Conservation (phyloP, 1,284 basidiomycete species). For the Tremellales sp. region DNA sequence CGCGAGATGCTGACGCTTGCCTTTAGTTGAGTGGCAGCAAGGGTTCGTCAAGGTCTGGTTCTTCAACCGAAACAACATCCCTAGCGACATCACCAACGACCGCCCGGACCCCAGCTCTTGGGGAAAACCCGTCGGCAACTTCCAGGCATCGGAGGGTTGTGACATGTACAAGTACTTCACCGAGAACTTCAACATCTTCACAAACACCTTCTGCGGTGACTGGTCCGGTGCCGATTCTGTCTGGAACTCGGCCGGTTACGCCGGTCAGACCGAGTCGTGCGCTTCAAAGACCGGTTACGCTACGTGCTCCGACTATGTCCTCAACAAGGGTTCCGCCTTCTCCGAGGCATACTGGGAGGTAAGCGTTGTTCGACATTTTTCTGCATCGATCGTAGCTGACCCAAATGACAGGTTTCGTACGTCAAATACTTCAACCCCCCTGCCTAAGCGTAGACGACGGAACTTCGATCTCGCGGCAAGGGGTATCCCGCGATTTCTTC, state of each 20-base stretch:
- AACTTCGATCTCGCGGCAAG: background rate
- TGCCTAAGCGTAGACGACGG: background rate
- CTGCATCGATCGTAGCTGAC: background rate
- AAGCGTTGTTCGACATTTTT: conserved; percentile 32
- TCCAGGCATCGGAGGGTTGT: conserved; percentile 62
- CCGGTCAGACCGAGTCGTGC: conserved; percentile 76
- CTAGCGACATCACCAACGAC: conserved; percentile 65
- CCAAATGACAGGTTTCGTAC: conserved; percentile 32
- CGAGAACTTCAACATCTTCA: conserved; percentile 62
- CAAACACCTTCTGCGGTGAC: conserved; percentile 60
- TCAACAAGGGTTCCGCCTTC: conserved; percentile 65
- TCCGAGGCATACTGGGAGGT: conserved; percentile 66
- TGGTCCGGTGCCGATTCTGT: conserved; percentile 67
- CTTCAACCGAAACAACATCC: conserved; percentile 68
- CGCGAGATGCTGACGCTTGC: background rate
- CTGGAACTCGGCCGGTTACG: conserved; percentile 66
- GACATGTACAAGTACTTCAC: conserved; percentile 70
- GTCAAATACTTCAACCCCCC: conserved; percentile 46
- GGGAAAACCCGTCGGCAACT: conserved; percentile 69
- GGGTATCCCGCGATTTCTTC: background rate
- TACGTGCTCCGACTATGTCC: conserved; percentile 72
- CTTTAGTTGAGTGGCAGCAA: conserved; percentile 66
- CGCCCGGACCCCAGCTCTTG: conserved; percentile 66
- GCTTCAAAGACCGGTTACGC: conserved; percentile 72
- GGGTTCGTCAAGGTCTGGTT: conserved; percentile 73